A percentile compares a stretch with the other conserved stretches of the same genome.
Conservation (phyloP, 306 rosid genomes). For the Albizia julibrissin region DNA sequence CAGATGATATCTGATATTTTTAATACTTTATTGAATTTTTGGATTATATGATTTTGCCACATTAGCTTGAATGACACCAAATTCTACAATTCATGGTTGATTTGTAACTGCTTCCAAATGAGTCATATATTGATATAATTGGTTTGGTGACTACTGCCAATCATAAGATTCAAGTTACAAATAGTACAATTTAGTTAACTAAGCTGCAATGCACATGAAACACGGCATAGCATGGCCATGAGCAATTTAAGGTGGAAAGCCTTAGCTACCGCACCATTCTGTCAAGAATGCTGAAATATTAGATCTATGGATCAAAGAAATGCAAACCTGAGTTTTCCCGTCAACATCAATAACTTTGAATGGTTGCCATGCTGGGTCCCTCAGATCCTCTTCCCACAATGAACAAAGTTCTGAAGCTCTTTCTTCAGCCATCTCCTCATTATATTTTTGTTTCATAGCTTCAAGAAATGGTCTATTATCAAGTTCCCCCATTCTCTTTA, state of each 20-base stretch:
- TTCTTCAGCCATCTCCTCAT: constrained; percentile 76
- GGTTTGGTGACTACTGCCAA: background rate
- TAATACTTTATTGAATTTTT: background rate
- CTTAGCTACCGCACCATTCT: constrained; percentile 49
- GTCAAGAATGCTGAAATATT: constrained; percentile 39
- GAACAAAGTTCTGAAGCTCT: constrained; percentile 86
- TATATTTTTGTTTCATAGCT: constrained; percentile 74
- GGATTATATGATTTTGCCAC: background rate
- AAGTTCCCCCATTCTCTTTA: constrained; percentile 98
- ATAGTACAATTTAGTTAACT: background rate
- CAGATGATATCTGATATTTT: background rate
- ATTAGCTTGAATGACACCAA: background rate
- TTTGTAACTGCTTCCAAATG: background rate
- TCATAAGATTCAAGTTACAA: background rate
- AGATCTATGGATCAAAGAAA: constrained; percentile 26
- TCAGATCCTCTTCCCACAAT: constrained; percentile 88
- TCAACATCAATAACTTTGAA: constrained; percentile 53
- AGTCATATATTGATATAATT: background rate
- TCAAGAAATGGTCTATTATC: constrained; percentile 72
- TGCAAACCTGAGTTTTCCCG: constrained; percentile 60
- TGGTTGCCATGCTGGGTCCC: constrained; percentile 97
- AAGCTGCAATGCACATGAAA: background rate
- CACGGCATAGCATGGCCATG: background rate
- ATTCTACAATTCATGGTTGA: background rate
- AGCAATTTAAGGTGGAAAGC: background rate